These are phyloP conservation scores for Phalaenopsis equestris DNA, from an alignment of 106 monocot species.

Conservation along the genomic window DNA sequence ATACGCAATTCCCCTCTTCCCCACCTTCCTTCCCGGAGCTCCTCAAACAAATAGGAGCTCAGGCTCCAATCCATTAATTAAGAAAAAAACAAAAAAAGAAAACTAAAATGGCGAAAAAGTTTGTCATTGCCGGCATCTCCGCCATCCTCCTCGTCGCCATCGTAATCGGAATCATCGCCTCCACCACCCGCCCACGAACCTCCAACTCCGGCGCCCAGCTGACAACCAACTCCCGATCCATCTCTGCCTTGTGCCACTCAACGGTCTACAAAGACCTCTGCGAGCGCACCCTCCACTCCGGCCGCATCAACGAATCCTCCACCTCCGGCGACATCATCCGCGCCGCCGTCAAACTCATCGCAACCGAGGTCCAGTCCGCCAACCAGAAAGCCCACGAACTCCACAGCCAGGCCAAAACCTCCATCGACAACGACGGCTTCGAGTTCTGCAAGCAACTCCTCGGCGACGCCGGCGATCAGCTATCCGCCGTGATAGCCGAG, in stretches of 20 bases:
- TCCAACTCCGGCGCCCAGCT: neutral
- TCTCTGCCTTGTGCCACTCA: neutral
- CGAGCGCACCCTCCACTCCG: neutral
- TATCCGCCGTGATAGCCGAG: slow-evolving; percentile 2
- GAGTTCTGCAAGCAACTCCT: slow-evolving; percentile 24
- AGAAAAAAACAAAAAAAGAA: neutral
- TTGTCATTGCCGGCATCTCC: slow-evolving; percentile 18
- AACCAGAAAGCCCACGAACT: neutral
- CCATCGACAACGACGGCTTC: slow-evolving; percentile 6
- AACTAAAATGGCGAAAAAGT: slow-evolving; percentile 34
- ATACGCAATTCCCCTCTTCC: neutral
- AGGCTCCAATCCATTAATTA: slow-evolving; percentile 4
- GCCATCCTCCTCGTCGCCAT: slow-evolving; percentile 22
- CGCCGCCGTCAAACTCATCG: neutral
- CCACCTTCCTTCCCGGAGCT: neutral
- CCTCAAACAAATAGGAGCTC: slow-evolving; percentile 2
- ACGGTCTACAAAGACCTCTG: slow-evolving; percentile 8
- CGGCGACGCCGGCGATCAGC: slow-evolving; percentile 2
- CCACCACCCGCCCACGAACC: neutral
- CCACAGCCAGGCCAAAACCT: slow-evolving; percentile 12
- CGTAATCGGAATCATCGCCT: slow-evolving; percentile 20
- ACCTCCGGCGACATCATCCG: neutral
- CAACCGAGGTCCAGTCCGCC: neutral
- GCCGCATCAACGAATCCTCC: neutral
- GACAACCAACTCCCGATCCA: slow-evolving; percentile 11